Conservation (phyloP, 2,329 filamentous ascomycete species). For the Emergomyces orientalis region DNA sequence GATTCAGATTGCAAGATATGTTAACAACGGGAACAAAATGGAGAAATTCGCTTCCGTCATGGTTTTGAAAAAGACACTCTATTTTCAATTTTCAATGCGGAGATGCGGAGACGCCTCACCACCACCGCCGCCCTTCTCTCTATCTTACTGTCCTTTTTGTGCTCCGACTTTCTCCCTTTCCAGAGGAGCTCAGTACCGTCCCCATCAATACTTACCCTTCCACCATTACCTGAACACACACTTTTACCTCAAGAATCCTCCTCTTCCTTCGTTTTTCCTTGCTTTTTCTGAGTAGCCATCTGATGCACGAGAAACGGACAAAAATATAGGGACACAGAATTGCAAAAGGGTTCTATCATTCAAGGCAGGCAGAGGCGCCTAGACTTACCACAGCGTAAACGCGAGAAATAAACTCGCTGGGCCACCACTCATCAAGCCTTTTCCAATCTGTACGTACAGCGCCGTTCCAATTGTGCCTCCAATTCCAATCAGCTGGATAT, state of each 20-base stretch:
- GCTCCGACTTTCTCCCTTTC: not conserved
- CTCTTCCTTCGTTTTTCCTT: not conserved
- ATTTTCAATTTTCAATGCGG: not conserved
- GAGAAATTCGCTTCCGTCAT: not conserved
- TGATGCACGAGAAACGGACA: slow-evolving; percentile 2
- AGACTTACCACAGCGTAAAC: slow-evolving; percentile 38
- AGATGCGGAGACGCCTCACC: not conserved
- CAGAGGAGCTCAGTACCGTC: not conserved
- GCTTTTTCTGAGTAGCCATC: not conserved
- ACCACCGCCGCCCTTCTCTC: too few relatives aligned
- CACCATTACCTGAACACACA: not conserved
- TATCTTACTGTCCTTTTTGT: not conserved
- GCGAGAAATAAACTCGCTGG: slow-evolving; percentile 38
- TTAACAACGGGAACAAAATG: not conserved
- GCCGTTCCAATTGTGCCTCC: slow-evolving; percentile 39
- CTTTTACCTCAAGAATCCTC: not conserved
- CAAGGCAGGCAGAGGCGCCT: not conserved
- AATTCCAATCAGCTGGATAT: slow-evolving; percentile 41
- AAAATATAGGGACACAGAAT: slow-evolving; percentile 6
- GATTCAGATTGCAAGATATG: slow-evolving; percentile 18
- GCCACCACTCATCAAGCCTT: slow-evolving; percentile 33
- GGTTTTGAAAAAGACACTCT: not conserved
- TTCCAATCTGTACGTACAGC: slow-evolving; percentile 37
- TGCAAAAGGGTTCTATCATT: not conserved
- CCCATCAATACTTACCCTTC: not conserved